Evolutionary conservation across 2,329 filamentous ascomycete species (phyloP), one percentile per base, ranked within the genome.

Genomic region (Remersonia thermophila): DNA sequence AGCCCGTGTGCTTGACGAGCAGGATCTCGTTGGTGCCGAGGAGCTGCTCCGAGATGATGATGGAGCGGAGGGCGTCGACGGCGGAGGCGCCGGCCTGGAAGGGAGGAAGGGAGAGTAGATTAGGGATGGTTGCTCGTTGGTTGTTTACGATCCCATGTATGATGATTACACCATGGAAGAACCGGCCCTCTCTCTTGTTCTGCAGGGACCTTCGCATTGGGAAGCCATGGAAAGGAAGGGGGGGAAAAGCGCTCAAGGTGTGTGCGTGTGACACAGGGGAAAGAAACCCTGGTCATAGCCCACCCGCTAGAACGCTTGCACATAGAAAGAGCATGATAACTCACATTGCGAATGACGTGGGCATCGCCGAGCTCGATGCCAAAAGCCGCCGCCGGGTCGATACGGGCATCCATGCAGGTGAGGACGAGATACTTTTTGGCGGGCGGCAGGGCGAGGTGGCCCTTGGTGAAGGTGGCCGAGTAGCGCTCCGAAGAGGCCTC

Each of bases 401-500:
- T 63, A 35, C 83, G 74, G 4, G 83, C 80, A 51, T 91, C 83
- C 82, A 91, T 91, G 58, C 83, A 91, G 0, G 81, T 83, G 30
- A 89, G 68, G 44, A 81, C 62, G 7, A 74, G 62, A 50, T 82
- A 82, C 48, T 78, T 71, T 58, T 80, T 80, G 8, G 72, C 72
- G 0, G 82, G 82, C 0, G 80, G 78, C 1, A 85, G 66, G 1
- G 72, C 66, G 4, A 86, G 66, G 42, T 76, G 45, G 12, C 77
- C 80, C 42, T 82, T 65, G n/a, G 64, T 72, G 55, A 86, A 87
- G 3, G 41, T 38, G 30, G 44, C 40, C 3, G 50, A 46, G 40
- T 54, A 56, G 15, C 31, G 30, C 7, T 43, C 47, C 13, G 55
- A 56, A 34, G 49, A 40, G 33, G 48, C 40, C 34, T 46, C 43